These are phyloP conservation scores for Xerocomus amazonicus DNA, from an alignment of 1,284 basidiomycete genomes.

Conservation along the genomic window DNA sequence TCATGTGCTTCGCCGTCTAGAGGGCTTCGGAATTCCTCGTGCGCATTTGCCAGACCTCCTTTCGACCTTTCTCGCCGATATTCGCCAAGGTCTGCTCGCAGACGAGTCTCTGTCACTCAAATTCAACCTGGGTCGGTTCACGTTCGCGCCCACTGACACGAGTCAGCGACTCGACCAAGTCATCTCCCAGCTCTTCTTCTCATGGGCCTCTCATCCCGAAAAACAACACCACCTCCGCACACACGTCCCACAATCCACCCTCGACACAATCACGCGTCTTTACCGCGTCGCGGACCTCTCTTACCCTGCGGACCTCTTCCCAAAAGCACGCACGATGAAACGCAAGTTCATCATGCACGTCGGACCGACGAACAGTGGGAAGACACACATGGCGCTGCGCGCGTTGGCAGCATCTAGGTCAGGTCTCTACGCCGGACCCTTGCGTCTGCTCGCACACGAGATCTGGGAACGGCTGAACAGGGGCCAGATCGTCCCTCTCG, in stretches of 20 bases:
- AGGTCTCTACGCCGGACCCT: conserved; percentile 88
- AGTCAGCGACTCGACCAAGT: conserved; percentile 30
- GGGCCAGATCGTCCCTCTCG: conserved; percentile 76
- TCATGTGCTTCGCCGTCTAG: conserved; percentile 31
- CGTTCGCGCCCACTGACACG: conserved; percentile 14
- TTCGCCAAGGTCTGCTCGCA: conserved; percentile 29
- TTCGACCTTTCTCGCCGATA: conserved; percentile 26
- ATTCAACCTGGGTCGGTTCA: conserved; percentile 30
- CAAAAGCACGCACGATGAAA: conserved; percentile 40
- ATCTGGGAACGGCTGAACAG: conserved; percentile 91
- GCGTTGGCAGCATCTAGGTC: conserved; percentile 74
- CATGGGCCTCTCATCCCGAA: conserved; percentile 37
- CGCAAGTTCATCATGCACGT: conserved; percentile 90
- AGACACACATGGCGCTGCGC: conserved; percentile 90
- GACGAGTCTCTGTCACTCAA: conserved; percentile 14
- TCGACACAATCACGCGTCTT: conserved; percentile 34
- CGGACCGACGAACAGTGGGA: conserved; percentile 96
- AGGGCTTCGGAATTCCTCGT: conserved; percentile 36
- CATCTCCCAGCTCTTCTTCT: conserved; percentile 39
- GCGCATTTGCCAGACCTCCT: conserved; percentile 31
- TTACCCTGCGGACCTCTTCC: conserved; percentile 34
- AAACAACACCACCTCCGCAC: conserved; percentile 20
- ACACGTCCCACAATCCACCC: conserved; percentile 23
- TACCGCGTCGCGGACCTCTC: conserved; percentile 37
- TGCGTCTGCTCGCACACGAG: conserved; percentile 92